Evolutionary conservation across 108 stramenopile species (phyloP).

Genomic region (Ochromonas danica): DNA sequence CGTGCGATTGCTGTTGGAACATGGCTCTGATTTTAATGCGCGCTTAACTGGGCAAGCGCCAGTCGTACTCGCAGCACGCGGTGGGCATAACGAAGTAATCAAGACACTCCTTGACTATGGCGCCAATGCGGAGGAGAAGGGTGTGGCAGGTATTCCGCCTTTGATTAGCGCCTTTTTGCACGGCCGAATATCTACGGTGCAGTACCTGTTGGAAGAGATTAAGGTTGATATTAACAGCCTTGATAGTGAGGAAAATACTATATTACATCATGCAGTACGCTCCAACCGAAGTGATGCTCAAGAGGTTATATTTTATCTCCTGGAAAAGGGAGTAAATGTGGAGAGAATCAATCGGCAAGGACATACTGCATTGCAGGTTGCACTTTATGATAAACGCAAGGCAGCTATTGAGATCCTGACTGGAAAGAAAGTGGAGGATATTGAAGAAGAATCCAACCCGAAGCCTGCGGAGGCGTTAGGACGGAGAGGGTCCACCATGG

Average conservation of each 20-base stretch:
- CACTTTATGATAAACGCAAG: not conserved
- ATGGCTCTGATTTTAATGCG: not conserved
- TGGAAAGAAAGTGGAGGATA: not conserved
- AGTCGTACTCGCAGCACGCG: not conserved
- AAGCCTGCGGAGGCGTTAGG: no score
- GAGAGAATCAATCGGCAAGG: not conserved
- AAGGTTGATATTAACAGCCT: not conserved
- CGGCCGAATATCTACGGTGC: not conserved
- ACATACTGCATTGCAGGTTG: not conserved
- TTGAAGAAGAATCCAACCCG: not conserved
- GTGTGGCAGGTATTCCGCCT: not conserved
- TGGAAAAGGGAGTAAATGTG: not conserved
- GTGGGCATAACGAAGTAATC: slow-evolving; percentile 20
- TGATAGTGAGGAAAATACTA: not conserved
- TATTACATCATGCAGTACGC: not conserved
- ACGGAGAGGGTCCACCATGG: no score
- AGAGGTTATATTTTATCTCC: not conserved
- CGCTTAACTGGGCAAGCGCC: not conserved
- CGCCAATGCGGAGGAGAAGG: slow-evolving; percentile 23
- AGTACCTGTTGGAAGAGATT: not conserved
- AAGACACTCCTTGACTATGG: not conserved
- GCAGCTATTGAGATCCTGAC: not conserved
- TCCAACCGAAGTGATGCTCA: not conserved
- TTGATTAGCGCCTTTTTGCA: not conserved
- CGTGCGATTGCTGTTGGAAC: slow-evolving; percentile 3